Percentiles rank a stretch among this genome's conserved stretches.
Evolutionary conservation across 345 rosid species (phyloP).

Genomic region (Noccaea bulbosa): DNA sequence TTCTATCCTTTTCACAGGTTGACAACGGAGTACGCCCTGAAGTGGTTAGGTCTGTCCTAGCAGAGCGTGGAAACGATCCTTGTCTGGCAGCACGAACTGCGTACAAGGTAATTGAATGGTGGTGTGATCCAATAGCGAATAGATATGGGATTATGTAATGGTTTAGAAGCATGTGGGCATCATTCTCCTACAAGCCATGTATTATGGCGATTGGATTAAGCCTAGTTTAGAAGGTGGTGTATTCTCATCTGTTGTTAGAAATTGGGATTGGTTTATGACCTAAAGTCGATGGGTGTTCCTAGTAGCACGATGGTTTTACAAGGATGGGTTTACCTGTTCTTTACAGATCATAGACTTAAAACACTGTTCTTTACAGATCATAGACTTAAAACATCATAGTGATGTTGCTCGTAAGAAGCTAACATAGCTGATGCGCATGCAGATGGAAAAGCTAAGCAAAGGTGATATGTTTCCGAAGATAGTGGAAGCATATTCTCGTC

Average conservation of each 20-base stretch:
- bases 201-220: conserved; percentile 22
- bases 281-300: no score
- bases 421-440: conserved; percentile 30
- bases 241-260: no score
- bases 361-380: neutral
- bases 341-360: neutral
- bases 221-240: no score
- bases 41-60: conserved; percentile 83
- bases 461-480: conserved; percentile 70
- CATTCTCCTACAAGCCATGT: conserved; percentile 6
- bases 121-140: conserved; percentile 12
- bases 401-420: neutral
- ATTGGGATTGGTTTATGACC: no score
- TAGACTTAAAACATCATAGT: neutral
- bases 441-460: conserved; percentile 78
- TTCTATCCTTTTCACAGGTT: conserved; percentile 54
- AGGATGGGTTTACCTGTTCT: neutral
- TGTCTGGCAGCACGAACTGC: conserved; percentile 88
- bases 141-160: conserved; percentile 12
- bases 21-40: conserved; percentile 84
- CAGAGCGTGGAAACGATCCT: conserved; percentile 80
- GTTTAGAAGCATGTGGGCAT: conserved; percentile 18
- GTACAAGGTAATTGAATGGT: conserved; percentile 56
- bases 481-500: conserved; percentile 93
- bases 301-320: no score